Evolutionary conservation across 139 green algal species (phyloP).

Genomic region (Closterium sp.): DNA sequence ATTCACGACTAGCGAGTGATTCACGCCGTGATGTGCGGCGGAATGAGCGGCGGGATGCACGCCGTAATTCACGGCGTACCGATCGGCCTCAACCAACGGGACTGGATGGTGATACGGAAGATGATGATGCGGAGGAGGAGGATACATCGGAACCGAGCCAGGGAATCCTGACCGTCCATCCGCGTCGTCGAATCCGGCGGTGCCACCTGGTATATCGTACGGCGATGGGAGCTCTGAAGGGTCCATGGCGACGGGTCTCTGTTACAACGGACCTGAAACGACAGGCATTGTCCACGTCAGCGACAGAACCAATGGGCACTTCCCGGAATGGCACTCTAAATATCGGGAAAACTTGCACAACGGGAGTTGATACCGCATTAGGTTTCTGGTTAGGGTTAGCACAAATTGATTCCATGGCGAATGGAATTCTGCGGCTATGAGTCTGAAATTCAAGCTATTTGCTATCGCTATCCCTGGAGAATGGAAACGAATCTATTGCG

Average conservation of each 20-base stretch:
- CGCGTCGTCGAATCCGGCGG: not conserved
- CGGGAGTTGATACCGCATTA: not conserved
- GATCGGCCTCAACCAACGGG: not conserved
- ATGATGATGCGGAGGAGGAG: not conserved
- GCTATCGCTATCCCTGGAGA: no score
- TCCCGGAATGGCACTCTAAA: not conserved
- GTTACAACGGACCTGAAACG: not conserved
- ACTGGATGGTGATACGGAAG: not conserved
- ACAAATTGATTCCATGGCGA: not conserved
- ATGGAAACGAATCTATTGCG: not conserved
- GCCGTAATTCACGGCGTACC: not conserved
- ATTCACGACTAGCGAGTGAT: not conserved
- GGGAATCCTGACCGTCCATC: not conserved
- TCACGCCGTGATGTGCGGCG: not conserved
- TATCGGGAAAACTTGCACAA: not conserved
- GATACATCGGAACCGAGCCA: not conserved
- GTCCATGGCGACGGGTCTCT: not conserved
- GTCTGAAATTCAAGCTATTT: no score
- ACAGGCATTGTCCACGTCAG: not conserved
- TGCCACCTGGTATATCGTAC: not conserved
- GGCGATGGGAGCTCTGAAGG: not conserved
- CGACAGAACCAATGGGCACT: not conserved
- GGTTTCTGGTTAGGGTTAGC: not conserved
- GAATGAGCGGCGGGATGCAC: not conserved
- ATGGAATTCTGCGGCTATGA: not conserved